Evolutionary conservation across 805 yeast genomes (phyloP), one percentile per base, ranked within the genome.

Genomic region (Barnettozyma californica): DNA sequence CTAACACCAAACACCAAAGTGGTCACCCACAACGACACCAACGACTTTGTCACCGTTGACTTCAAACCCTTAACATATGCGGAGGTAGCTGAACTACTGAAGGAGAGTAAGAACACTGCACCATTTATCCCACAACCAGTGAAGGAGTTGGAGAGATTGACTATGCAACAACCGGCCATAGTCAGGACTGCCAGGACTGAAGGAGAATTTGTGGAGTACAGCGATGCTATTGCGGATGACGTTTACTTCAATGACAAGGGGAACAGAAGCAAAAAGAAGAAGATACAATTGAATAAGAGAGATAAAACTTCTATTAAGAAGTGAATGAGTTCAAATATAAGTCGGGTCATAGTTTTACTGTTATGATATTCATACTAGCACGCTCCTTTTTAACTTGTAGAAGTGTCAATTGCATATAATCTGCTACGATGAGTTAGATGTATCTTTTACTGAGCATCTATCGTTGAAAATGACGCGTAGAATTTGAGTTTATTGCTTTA

Each of bases 11-110:
- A 41, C 39, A 55, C 52, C 45, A 50, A 46, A 40, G 58, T 56
- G 33, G 46, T 56, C 13, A 45, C 53, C 46, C 48, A 54, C 25
- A 29, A 43, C 33, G 41, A 39, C 16, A 67, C 62, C 10, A 72
- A 66, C 45, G 80, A 71, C 45, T 77, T 73, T 54, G 68, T 77
- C 21, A 71, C 68, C 45, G 71, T 78, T 46, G 69, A 70, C 43
- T 60, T 75, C 38, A 71, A 79, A 46, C 68, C 71, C 47, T 60
- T 76, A 56, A 74, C 81, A 9, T 77, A 77, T 57, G 80, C 80
- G 11, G 83, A 78, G 63, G 80, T 72, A 21, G 78, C 78, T 11
- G 61, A 72, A 1, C 57, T 69, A 45, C 44, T 53, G 25, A 62
- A 51, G 18, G 47, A 26, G 29, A 40, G 41, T 14, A 21, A 35